Evolutionary conservation across 495 filamentous ascomycete genomes (phyloP), one percentile per base, ranked within the genome.

Genomic region (Neurospora sp.): DNA sequence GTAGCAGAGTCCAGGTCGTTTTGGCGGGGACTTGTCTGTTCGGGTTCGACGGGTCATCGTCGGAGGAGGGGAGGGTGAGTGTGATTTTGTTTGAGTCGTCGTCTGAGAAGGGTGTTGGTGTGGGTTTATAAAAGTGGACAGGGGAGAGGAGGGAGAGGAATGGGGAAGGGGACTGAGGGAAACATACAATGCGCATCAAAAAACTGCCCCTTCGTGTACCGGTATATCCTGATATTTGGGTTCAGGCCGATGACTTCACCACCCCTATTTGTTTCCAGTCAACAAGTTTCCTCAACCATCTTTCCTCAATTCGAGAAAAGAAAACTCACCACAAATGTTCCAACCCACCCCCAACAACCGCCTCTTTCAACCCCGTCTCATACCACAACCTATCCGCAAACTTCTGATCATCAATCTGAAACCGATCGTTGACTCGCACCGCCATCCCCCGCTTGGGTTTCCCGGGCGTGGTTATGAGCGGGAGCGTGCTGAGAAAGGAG

Each of bases 1-100:
- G 88, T 1, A 97, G 86, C 7, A 97, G 86, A 0, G 95, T 97
- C 94, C 94, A 98, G 0, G 94, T 97, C 17, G 95, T 97, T 76
- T 88, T 90, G 69, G 88, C 92, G n/a, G 85, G 84, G 5, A 83
- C 78, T n/a, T 79, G 76, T 35, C 1, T 61, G 53, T 31, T 27
- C 5, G 44, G 1, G 22, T 12, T 9, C 44, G 35, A 37, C 5
- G 16, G 20, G 40, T 61, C 6, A n/a, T 22, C 35, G 8, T 83
- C 74, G 1, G 81, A 78, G 1, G 82, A 74, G 31, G 83, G 75
- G 1, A 86, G 80, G 4, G 84, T 82, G 59, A 94, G 84, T 3
- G 83, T 84, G 22, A 96, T 78, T 70, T 82, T 83, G 74, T 94
- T 92, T 16, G 90, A 90, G 76, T 96, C 94, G 80, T 96, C 93